phyloP scores from a whole-genome alignment of 495 filamentous ascomycete genomes.

The Clavariopsis aquatica region DNA sequence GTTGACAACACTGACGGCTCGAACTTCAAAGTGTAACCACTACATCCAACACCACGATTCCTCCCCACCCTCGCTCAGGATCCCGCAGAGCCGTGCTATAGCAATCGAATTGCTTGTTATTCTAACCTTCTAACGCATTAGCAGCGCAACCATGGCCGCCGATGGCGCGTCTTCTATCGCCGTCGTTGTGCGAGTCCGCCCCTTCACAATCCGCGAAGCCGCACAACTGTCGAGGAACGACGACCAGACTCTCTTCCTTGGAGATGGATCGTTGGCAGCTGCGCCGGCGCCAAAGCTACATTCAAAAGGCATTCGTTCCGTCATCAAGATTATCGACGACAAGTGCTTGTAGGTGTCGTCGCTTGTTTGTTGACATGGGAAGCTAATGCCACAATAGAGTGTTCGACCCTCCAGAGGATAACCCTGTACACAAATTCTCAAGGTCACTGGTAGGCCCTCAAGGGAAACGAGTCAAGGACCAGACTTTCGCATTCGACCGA shows the following conservation, averaged over 20 bases:
- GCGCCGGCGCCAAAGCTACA: slow-evolving; percentile 80
- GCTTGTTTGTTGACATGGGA: slow-evolving; percentile 28
- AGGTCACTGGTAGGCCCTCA: slow-evolving; percentile 77
- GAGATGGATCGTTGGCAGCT: slow-evolving; percentile 87
- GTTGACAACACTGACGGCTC: background rate
- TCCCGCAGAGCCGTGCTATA: background rate
- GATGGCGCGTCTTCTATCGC: slow-evolving; percentile 72
- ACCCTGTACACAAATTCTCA: slow-evolving; percentile 87
- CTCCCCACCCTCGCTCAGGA: slow-evolving; percentile 5
- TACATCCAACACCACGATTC: background rate
- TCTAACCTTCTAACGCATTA: background rate
- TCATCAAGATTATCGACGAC: slow-evolving; percentile 96
- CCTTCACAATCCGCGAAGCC: slow-evolving; percentile 80
- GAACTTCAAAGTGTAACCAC: background rate
- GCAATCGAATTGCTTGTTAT: background rate
- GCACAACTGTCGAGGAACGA: slow-evolving; percentile 73
- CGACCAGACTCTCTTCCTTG: slow-evolving; percentile 87
- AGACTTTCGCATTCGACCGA: slow-evolving; percentile 94
- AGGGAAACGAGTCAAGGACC: slow-evolving; percentile 94
- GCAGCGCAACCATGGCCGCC: slow-evolving; percentile 38
- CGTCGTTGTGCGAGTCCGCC: slow-evolving; percentile 84
- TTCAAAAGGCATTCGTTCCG: slow-evolving; percentile 81
- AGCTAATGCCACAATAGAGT: slow-evolving; percentile 59
- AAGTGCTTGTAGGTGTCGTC: slow-evolving; percentile 83
- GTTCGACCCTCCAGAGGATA: slow-evolving; percentile 97